Evolutionary conservation across 129 eudicot species (phyloP).

Genomic region (Tanacetum coccineum): DNA sequence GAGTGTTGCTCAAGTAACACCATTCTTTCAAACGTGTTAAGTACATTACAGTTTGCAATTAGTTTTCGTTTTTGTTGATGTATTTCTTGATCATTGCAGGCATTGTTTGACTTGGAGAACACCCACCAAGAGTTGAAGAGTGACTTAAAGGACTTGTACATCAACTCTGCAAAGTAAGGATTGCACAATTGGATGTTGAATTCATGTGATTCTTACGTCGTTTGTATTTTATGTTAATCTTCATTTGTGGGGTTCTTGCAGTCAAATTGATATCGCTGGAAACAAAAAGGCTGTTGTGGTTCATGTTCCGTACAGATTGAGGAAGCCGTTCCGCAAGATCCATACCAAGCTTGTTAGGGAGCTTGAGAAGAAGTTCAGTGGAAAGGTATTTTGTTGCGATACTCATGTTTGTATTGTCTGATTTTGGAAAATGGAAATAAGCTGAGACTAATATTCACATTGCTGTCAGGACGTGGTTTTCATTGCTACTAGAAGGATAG

Average conservation of each 20-base stretch:
- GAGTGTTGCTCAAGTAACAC: conserved; percentile 39
- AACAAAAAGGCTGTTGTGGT: conserved; percentile 75
- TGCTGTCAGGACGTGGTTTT: conserved; percentile 59
- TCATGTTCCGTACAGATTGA: conserved; percentile 71
- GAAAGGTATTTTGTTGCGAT: conserved; percentile 47
- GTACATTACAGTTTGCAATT: background rate
- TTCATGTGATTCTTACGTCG: background rate
- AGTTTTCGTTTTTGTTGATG: background rate
- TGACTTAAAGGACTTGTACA: conserved; percentile 78
- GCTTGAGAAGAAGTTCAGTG: conserved; percentile 93
- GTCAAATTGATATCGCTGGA: conserved; percentile 75
- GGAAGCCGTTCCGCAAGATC: conserved; percentile 83
- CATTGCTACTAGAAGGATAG: conserved; percentile 59
- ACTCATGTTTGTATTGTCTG: too few relatives aligned
- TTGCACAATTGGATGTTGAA: background rate
- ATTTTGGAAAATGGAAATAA: background rate
- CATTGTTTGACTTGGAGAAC: conserved; percentile 62
- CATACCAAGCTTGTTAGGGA: conserved; percentile 82
- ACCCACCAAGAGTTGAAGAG: conserved; percentile 67
- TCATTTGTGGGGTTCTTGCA: conserved; percentile 10
- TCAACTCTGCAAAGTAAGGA: conserved; percentile 62
- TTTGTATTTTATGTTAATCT: background rate
- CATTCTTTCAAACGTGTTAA: background rate
- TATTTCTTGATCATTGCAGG: conserved; percentile 25
- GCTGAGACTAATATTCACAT: background rate